Conservation (phyloP, 306 rosid species). For the Acacia crassicarpa region DNA sequence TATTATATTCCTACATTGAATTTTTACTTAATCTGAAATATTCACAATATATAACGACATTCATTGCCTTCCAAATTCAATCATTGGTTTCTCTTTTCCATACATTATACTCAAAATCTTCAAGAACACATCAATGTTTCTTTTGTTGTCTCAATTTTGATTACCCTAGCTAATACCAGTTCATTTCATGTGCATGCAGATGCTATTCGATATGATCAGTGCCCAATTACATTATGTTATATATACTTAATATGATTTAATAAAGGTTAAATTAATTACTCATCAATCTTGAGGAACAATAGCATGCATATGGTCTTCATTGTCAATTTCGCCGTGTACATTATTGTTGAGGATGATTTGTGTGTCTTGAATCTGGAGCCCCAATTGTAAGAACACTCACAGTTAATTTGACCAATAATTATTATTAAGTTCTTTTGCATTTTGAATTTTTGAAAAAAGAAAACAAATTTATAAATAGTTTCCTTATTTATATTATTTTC, state of each 20-base stretch:
- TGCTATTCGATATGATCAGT: background rate
- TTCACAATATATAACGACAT: background rate
- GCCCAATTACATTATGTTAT: no score
- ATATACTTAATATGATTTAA: background rate
- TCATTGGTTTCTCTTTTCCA: conserved; percentile 27
- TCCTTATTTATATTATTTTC: background rate
- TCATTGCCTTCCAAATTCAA: conserved; percentile 18
- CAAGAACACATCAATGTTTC: conserved; percentile 14
- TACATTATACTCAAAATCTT: conserved; percentile 20
- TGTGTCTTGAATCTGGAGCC: background rate
- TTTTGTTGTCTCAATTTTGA: background rate
- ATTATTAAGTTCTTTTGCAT: background rate
- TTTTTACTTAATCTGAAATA: background rate
- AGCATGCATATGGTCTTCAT: background rate
- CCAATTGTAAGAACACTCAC: background rate
- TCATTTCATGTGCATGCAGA: background rate
- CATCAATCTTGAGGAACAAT: background rate
- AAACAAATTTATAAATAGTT: background rate
- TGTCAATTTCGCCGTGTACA: background rate
- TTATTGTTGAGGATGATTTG: background rate
- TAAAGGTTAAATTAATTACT: background rate
- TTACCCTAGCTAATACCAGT: background rate
- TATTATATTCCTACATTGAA: background rate
- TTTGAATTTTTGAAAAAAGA: background rate
- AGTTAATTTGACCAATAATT: background rate